phyloP scores from a whole-genome alignment of 1,139 yeast genomes.

The Hyphopichia wangnamkhiaoensis region DNA sequence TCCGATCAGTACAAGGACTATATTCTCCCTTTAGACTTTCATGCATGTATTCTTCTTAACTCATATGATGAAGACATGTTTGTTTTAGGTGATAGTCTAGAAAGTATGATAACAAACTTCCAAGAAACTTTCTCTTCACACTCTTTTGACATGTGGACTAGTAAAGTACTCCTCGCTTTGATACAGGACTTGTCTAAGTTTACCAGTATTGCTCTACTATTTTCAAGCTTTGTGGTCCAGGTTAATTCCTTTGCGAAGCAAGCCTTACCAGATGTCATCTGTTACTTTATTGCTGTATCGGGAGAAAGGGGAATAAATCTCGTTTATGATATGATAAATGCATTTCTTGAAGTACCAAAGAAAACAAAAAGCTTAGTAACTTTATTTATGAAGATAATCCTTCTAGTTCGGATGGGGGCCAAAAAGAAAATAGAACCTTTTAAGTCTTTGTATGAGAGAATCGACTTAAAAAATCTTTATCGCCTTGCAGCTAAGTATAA shows the following conservation, averaged over 20 bases:
- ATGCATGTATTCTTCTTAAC: constrained; percentile 32
- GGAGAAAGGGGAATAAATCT: constrained; percentile 14
- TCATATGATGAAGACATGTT: constrained; percentile 20
- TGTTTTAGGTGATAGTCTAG: constrained; percentile 15
- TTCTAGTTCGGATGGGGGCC: constrained; percentile 48
- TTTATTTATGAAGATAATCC: constrained; percentile 38
- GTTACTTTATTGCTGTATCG: constrained; percentile 19
- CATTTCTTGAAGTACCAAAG: constrained; percentile 10
- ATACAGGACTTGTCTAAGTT: constrained; percentile 29
- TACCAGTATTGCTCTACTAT: constrained; percentile 23
- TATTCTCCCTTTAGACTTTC: constrained; percentile 34
- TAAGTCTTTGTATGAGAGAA: constrained; percentile 28
- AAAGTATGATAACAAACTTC: constrained; percentile 13
- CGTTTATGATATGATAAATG: constrained; percentile 12
- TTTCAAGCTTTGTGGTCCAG: constrained; percentile 25
- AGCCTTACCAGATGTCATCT: constrained; percentile 25
- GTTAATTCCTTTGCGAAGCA: constrained; percentile 22
- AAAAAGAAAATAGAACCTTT: constrained; percentile 33
- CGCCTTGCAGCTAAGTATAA: constrained; percentile 36
- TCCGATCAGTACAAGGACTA: constrained; percentile 13
- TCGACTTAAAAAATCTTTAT: constrained; percentile 35
- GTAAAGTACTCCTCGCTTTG: constrained; percentile 32
- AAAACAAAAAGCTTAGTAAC: constrained; percentile 16
- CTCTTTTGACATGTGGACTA: constrained; percentile 28
- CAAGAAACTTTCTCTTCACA: constrained; percentile 4